Evolutionary conservation across 805 yeast genomes (phyloP), one percentile per base, ranked within the genome.

Genomic region (Lachancea kluyveri): DNA sequence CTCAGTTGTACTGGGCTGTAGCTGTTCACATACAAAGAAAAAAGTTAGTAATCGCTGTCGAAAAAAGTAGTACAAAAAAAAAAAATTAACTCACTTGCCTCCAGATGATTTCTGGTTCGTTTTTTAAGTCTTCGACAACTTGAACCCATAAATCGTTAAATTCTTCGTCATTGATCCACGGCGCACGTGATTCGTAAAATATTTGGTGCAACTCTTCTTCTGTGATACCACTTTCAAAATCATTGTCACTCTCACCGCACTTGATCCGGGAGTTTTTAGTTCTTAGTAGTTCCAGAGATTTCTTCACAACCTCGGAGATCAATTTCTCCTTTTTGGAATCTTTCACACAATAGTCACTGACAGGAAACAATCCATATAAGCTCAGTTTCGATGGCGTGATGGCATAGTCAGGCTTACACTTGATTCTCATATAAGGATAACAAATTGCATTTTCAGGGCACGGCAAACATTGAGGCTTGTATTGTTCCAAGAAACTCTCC

Each of bases 371-470:
- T 4, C 83, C 79, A 36, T 68, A 64, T 19, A 74, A 50, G 28
- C 43, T 42, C 28, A 34, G 44, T 6, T 24, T 26, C 9, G 52
- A 41, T 18, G 40, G 34, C 23, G 72, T 60, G 41, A 71, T 65
- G 10, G 79, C 78, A 31, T 68, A 63, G 35, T 79, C 94, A 26
- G 76, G 77, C 44, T 73, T 77, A 57, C 98, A 90, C 35, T 70
- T 75, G 6, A 83, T 48, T 31, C 68, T 62, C 45, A 81, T 62
- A 26, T 67, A 52, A 15, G 75, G 72, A 41, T 68, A 74, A 58
- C 97, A 90, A 22, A 72, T 64, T 0, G 88, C 92, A 58, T 88
- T 78, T 3, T 67, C 70, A 2, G 97, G 96, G 52, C 97, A 90
- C 16, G 72, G 72, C 4, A 71, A 59, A 60, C 98, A 90, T 1